These are phyloP conservation scores for Clitocybe nebularis DNA, from an alignment of 1,284 basidiomycete species.

Conservation along the genomic window DNA sequence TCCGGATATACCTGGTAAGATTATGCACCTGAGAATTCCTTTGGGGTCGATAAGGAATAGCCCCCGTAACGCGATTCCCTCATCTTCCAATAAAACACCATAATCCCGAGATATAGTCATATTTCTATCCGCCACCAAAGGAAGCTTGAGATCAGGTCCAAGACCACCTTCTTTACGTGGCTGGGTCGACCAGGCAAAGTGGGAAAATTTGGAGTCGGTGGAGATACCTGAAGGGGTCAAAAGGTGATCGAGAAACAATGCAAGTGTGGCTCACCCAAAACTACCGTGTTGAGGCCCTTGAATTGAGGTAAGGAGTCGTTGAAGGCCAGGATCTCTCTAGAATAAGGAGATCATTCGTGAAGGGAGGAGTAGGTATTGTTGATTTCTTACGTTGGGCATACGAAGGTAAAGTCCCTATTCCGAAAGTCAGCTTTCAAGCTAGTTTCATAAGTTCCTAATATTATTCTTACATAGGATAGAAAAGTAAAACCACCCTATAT, in stretches of 20 bases:
- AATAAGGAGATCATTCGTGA: not conserved
- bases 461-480: conserved; percentile 18
- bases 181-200: conserved; percentile 83
- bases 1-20: too few species aligned
- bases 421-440: conserved; percentile 1
- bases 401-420: conserved; percentile 74
- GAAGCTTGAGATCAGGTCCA: conserved; percentile 80
- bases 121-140: conserved; percentile 70
- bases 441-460: not conserved
- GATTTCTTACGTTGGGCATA: conserved; percentile 84
- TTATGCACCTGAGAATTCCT: conserved; percentile 63
- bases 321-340: conserved; percentile 83
- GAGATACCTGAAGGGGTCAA: conserved; percentile 53
- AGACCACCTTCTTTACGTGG: conserved; percentile 82
- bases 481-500: conserved; percentile 16
- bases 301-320: conserved; percentile 80
- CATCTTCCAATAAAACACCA: conserved; percentile 81
- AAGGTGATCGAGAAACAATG: not conserved
- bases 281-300: conserved; percentile 66
- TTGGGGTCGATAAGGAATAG: conserved; percentile 89
- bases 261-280: conserved; percentile 56
- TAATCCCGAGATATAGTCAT: conserved; percentile 75
- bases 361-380: conserved; percentile 11
- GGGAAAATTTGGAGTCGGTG: conserved; percentile 86
- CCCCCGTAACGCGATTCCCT: conserved; percentile 82